These are phyloP conservation scores for Verbascum thapsus DNA, from an alignment of 257 asterid species.

Conservation along the genomic window DNA sequence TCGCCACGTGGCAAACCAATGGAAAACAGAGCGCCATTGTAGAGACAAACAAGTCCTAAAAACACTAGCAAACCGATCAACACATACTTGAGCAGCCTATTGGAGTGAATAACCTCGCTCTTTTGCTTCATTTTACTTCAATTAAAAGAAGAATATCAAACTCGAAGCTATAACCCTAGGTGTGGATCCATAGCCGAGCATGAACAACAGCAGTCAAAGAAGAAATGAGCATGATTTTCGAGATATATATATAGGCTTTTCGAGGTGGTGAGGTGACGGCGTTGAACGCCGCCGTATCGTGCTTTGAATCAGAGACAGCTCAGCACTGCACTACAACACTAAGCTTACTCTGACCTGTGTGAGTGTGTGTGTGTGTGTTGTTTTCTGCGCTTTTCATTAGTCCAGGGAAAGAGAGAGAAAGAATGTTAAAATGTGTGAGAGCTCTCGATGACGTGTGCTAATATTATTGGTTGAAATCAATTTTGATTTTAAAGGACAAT, in stretches of 20 bases:
- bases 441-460: not conserved
- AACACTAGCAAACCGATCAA: slow-evolving; percentile 51
- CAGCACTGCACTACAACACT: too few species aligned
- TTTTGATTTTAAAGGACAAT: not conserved
- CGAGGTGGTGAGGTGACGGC: slow-evolving; percentile 31
- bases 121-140: slow-evolving; percentile 48
- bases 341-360: slow-evolving; percentile 19
- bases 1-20: slow-evolving; percentile 60
- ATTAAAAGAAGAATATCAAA: slow-evolving; percentile 5
- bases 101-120: slow-evolving; percentile 37
- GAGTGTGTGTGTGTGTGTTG: slow-evolving; percentile 24
- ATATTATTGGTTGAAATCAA: slow-evolving; percentile 9
- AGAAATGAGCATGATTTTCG: slow-evolving; percentile 23
- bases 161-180: slow-evolving; percentile 39
- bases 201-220: not conserved
- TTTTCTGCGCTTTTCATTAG: slow-evolving; percentile 17
- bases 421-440: slow-evolving; percentile 6
- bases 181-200: slow-evolving; percentile 56
- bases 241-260: not conserved
- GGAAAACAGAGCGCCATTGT: slow-evolving; percentile 54
- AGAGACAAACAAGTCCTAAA: slow-evolving; percentile 69
- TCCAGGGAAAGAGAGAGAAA: slow-evolving; percentile 16
- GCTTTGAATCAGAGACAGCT: slow-evolving; percentile 4
- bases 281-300: slow-evolving; percentile 42
- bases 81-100: slow-evolving; percentile 51